Base-by-base conservation (phyloP, 108 stramenopile species). In the Nitzschia palea region DNA sequence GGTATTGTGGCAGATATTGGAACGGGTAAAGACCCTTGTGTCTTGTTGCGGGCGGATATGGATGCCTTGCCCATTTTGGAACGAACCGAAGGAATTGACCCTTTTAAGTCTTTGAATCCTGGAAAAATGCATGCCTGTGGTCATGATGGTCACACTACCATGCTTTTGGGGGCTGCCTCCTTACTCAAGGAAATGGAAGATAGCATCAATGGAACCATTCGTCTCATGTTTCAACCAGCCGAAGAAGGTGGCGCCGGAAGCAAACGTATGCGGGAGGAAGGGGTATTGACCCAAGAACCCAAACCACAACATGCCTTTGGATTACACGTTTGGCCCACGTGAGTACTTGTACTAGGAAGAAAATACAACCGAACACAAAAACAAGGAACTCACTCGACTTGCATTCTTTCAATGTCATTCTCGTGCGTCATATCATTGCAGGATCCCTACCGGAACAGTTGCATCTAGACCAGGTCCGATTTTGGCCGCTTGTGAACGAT, bases 81-180 rank as follows among this genome's bases (percentile, higher is more conserved):
- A 56, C 53, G 58, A 17, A 90, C 87, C 9, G 45, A 68, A 43
- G 55, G 67, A 1, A 56, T 84, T 42, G 74, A 82, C 22, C 63
- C 29, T 6, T 95, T 90, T 61, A 81, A 65, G 44, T 84, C 81
- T 3, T 44, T 44, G 31, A 80, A 73, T 14, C 44, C 67, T 26
- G 93, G 92, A 0, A 67, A 65, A 31, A 96, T 97, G 95, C 97
- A 97, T 68, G 97, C 95, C 2, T 97, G 97, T 69, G 97, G 97
- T 15, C 97, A 97, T 67, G 97, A 97, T 64, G 94, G 87, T 6
- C 97, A 97, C 60, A 91, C 88, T 45, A 82, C 91, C 25, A 89
- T 92, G 88, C 69, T 97, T 3, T 60, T 97, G 67, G 94, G 90
- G 32, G 94, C 97, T 6, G 86, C 89, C 0, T 64, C 77, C 20